Conservation (phyloP, 805 yeast genomes). For the Yarrowia phangngaensis region DNA sequence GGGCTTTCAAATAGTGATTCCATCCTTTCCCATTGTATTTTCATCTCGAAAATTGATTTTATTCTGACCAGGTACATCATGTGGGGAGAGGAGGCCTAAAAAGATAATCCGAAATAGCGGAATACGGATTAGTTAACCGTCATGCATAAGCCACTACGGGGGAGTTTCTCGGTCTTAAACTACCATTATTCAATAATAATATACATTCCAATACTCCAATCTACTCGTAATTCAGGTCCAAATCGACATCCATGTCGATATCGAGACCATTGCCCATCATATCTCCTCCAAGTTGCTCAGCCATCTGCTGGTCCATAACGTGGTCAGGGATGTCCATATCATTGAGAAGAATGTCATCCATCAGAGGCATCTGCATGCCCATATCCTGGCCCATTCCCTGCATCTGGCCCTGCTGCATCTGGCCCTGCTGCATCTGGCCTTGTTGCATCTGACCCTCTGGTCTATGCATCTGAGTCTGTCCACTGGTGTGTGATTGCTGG, state of each 20-base stretch:
- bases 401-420: constrained; percentile 21
- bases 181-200: constrained; percentile 3
- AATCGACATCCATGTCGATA: constrained; percentile 22
- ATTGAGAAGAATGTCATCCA: constrained; percentile 23
- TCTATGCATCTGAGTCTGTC: constrained; percentile 3
- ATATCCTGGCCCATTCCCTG: constrained; percentile 25
- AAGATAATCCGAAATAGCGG: no score
- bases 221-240: constrained; percentile 24
- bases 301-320: constrained; percentile 29
- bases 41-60: no score
- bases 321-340: constrained; percentile 27
- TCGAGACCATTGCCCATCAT: constrained; percentile 25
- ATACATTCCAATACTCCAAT: background rate
- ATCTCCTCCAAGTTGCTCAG: constrained; percentile 24
- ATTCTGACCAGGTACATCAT: no score
- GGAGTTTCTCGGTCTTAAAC: background rate
- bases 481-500: constrained; percentile 7
- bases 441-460: constrained; percentile 11
- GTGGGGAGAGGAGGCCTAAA: no score
- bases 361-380: constrained; percentile 22
- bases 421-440: constrained; percentile 6
- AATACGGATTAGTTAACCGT: no score
- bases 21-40: no score
- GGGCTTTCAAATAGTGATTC: no score
- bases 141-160: background rate